Conservation (phyloP, 179 eudicot species). For the Nepenthes alata region DNA sequence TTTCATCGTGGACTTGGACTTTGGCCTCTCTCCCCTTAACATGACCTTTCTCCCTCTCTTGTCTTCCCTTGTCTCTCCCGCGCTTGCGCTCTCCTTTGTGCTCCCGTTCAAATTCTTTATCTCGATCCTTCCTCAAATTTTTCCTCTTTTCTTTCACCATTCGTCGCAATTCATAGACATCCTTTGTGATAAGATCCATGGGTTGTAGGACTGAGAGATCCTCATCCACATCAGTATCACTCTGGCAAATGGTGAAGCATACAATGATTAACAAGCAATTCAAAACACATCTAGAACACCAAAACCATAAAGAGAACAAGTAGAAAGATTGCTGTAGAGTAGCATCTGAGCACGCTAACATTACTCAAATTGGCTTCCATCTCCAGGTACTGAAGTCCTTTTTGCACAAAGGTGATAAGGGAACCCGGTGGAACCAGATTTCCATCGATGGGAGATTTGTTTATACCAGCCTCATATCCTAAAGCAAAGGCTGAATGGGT, state of each 20-base stretch:
- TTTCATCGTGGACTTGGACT: conserved; percentile 32
- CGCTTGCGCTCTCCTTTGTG: conserved; percentile 41
- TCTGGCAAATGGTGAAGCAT: conserved; percentile 34
- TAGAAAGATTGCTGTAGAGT: neutral
- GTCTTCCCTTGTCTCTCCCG: conserved; percentile 35
- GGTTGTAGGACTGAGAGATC: conserved; percentile 89
- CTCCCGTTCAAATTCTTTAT: conserved; percentile 50
- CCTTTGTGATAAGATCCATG: conserved; percentile 87
- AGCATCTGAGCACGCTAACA: conserved; percentile 31
- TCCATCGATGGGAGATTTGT: conserved; percentile 78
- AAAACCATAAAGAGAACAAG: neutral
- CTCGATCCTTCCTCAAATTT: conserved; percentile 44
- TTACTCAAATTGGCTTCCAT: conserved; percentile 76
- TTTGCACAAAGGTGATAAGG: conserved; percentile 80
- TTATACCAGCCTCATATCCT: conserved; percentile 82
- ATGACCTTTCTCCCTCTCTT: conserved; percentile 38
- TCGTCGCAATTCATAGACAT: conserved; percentile 63
- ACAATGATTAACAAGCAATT: conserved; percentile 11
- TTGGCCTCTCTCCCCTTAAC: conserved; percentile 30
- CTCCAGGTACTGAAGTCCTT: conserved; percentile 91
- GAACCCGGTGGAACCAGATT: conserved; percentile 91
- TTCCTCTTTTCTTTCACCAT: conserved; percentile 64
- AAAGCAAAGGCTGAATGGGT: conserved; percentile 79
- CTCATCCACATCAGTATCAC: conserved; percentile 67
- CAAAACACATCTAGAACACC: neutral